Percentiles rank a stretch among this genome's conserved stretches.
phyloP scores from a whole-genome alignment of 2,329 filamentous ascomycete genomes.

The Malbranchea zuffiana region DNA sequence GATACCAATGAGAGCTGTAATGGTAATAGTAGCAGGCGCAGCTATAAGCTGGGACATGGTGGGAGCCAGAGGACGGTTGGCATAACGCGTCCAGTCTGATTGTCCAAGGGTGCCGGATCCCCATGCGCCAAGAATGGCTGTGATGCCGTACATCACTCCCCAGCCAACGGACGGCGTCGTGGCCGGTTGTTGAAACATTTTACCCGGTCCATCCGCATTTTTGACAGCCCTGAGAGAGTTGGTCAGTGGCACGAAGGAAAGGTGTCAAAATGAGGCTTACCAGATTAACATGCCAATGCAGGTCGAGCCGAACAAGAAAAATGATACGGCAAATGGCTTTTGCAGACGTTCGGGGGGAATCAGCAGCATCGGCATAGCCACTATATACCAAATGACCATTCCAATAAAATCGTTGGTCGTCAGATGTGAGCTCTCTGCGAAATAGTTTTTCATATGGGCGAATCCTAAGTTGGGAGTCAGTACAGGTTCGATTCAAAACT shows the following conservation, averaged over 20 bases:
- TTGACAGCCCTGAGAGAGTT: neutral
- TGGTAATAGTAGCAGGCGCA: slow-evolving; percentile 28
- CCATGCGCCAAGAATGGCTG: slow-evolving; percentile 35
- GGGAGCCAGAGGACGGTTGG: slow-evolving; percentile 20
- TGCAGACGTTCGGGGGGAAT: slow-evolving; percentile 29
- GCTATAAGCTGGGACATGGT: slow-evolving; percentile 20
- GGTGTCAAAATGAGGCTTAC: neutral
- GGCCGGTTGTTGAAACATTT: slow-evolving; percentile 9
- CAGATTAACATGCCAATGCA: slow-evolving; percentile 4
- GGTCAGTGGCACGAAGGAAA: neutral
- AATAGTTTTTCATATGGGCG: slow-evolving; percentile 26
- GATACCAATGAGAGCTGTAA: slow-evolving; percentile 30
- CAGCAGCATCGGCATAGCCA: slow-evolving; percentile 34
- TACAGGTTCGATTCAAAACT: too few species aligned
- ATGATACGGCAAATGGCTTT: slow-evolving; percentile 9
- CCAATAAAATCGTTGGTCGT: slow-evolving; percentile 29
- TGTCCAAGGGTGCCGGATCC: slow-evolving; percentile 34
- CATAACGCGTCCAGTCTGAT: slow-evolving; percentile 40
- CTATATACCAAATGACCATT: slow-evolving; percentile 29
- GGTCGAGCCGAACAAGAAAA: slow-evolving; percentile 6
- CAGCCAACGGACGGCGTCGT: slow-evolving; percentile 22
- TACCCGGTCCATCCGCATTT: slow-evolving; percentile 7
- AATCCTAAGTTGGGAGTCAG: slow-evolving; percentile 28
- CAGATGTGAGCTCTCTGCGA: slow-evolving; percentile 25
- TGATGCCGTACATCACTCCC: slow-evolving; percentile 32